Evolutionary conservation across 2,329 filamentous ascomycete species (phyloP), one percentile per base, ranked within the genome.

Genomic region (Botrytis hyacinthi): DNA sequence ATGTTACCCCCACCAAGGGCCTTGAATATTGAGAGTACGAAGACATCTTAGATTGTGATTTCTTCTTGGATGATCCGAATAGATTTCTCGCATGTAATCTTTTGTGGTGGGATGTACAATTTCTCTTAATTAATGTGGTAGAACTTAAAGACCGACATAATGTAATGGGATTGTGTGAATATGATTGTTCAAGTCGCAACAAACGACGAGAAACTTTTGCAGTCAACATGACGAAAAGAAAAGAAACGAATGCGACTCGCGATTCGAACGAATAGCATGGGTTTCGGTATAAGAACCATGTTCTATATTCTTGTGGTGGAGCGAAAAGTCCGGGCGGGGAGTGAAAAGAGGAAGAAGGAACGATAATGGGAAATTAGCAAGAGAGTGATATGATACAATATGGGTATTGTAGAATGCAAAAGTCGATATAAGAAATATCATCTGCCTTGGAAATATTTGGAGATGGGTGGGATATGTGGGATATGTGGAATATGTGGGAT

Each of bases 1-100:
- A 78, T 44, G 79, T 79, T 12, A 75, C 72, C 68, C 76, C 76
- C 57, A 79, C 65, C 40, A 79, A 44, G 18, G 74, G 73, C 26
- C 68, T 74, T 12, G 77, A 71, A 20, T 5, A 70, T 59, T 22
- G 48, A 32, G 66, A 18, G 18, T 57, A 57, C 48, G 74, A 72
- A 44, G 76, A 65, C 76, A 80, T 81, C 40, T 70, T 78, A 1
- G 73, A 37, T 44, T 67, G 44, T 37, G 46, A 32, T 51, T 67
- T 46, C 60, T 78, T 77, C 20, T 42, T 75, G 48, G 71, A 76
- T 22, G 71, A 44, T 37, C 57, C 76, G n/a, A 74, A 76, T 62
- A 78, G 35, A 29, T n/a, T 69, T 35, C 76, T 76, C 42, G 73
- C 22, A 26, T 71, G 60, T 22, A 46, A 51, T 63, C 67, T 63